Evolutionary conservation across 208 protist genomes (phyloP).

Genomic region (Acanthamoeba castellanii): DNA sequence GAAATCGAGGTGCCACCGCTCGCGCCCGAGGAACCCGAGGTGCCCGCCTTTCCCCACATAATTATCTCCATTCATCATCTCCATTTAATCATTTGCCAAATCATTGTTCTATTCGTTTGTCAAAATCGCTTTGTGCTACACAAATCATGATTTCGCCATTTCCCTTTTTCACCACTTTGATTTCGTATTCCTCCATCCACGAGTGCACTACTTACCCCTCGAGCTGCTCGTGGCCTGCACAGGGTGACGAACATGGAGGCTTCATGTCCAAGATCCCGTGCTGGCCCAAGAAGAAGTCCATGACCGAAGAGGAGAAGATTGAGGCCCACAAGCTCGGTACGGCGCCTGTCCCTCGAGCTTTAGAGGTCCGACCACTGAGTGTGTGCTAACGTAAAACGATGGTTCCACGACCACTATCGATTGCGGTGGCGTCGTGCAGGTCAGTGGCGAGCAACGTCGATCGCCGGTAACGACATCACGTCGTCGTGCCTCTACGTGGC

Average conservation of each 20-base stretch:
- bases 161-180: too few species aligned
- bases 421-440: constrained; percentile 51
- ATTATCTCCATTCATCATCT: background rate
- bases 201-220: background rate
- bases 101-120: background rate
- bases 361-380: background rate
- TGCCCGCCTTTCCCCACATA: background rate
- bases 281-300: constrained; percentile 28
- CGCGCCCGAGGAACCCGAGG: background rate
- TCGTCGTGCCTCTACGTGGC: constrained; percentile 88
- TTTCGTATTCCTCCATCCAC: too few species aligned
- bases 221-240: background rate
- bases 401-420: background rate
- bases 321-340: constrained; percentile 54
- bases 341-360: background rate
- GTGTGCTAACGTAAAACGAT: background rate
- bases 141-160: too few species aligned
- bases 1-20: constrained; percentile 25
- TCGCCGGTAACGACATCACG: constrained; percentile 89
- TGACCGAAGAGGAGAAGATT: constrained; percentile 60
- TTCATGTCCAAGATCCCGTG: constrained; percentile 25
- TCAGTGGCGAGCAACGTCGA: constrained; percentile 83
- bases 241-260: background rate
- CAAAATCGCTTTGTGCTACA: background rate
- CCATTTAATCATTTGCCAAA: background rate